Evolutionary conservation across 805 yeast species (phyloP).

Genomic region (Starmerella etchellsii): DNA sequence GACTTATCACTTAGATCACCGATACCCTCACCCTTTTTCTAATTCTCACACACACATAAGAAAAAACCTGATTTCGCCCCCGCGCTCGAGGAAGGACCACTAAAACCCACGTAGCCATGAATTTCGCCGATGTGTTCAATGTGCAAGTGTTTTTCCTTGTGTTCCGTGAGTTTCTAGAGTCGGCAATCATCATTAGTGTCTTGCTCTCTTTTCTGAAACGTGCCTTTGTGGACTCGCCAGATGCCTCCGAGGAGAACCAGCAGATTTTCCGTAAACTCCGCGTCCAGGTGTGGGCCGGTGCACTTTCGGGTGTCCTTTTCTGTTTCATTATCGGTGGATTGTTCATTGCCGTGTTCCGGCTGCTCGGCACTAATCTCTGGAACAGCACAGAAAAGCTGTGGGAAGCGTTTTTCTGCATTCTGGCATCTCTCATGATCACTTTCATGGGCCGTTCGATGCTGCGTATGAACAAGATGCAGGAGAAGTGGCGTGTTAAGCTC

Average conservation of each 20-base stretch:
- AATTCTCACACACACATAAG: too few species aligned
- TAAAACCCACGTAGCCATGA: constrained; percentile 10
- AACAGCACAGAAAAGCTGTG: constrained; percentile 74
- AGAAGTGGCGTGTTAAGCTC: constrained; percentile 62
- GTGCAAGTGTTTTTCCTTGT: constrained; percentile 77
- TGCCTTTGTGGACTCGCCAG: constrained; percentile 42
- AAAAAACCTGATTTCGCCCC: too few species aligned
- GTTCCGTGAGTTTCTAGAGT: constrained; percentile 81
- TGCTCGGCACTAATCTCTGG: constrained; percentile 78
- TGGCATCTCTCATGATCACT: constrained; percentile 69
- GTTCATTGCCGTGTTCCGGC: constrained; percentile 57
- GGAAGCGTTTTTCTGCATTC: constrained; percentile 72
- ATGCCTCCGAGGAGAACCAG: constrained; percentile 10
- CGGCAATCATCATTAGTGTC: constrained; percentile 75
- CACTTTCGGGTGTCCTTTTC: constrained; percentile 51
- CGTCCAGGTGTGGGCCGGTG: constrained; percentile 74
- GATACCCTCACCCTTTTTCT: too few species aligned
- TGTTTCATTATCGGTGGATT: constrained; percentile 63
- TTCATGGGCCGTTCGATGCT: constrained; percentile 77
- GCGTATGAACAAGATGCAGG: constrained; percentile 66
- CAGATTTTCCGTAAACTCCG: constrained; percentile 35
- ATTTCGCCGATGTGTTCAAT: constrained; percentile 35
- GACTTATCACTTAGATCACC: constrained; percentile 1
- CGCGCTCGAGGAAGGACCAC: too few species aligned
- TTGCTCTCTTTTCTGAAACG: constrained; percentile 74